These are phyloP conservation scores for Leccinum longicurvipes DNA, from an alignment of 768 basidiomycete genomes.

Conservation along the genomic window DNA sequence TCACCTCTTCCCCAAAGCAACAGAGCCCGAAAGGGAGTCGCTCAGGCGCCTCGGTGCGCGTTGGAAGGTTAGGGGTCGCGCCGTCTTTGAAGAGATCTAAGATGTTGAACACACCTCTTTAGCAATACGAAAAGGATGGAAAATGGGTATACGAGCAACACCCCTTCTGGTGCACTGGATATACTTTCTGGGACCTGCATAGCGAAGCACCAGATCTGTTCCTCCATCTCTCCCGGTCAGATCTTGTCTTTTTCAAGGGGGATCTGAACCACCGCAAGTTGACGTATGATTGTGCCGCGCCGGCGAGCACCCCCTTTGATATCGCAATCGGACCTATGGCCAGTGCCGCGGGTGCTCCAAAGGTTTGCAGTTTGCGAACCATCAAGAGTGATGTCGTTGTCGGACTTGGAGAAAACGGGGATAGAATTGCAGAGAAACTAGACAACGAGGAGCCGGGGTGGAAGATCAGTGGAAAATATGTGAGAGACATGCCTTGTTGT, in stretches of 20 bases:
- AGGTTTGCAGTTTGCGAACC: constrained; percentile 81
- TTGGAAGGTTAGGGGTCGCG: constrained; percentile 68
- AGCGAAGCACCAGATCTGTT: constrained; percentile 87
- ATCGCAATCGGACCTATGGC: constrained; percentile 92
- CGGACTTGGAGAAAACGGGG: constrained; percentile 67
- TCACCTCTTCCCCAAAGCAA: constrained; percentile 82
- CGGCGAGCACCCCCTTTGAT: constrained; percentile 84
- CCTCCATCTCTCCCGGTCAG: constrained; percentile 84
- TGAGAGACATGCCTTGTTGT: constrained; percentile 39
- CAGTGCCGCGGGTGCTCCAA: constrained; percentile 81
- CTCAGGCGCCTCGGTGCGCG: constrained; percentile 74
- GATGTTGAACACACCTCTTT: constrained; percentile 4
- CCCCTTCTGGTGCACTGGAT: constrained; percentile 95
- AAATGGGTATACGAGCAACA: constrained; percentile 95
- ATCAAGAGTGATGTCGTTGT: constrained; percentile 97
- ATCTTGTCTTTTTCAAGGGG: constrained; percentile 93
- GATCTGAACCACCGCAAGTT: constrained; percentile 91
- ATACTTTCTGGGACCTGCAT: constrained; percentile 88
- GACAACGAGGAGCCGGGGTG: constrained; percentile 87
- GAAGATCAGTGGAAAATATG: constrained; percentile 98
- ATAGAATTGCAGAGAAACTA: constrained; percentile 70
- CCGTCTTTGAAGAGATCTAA: neutral
- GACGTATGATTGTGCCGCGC: constrained; percentile 84
- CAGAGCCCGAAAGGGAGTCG: constrained; percentile 77
- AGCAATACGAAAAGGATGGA: constrained; percentile 91